These are phyloP conservation scores for Trichoderma sp. DNA, from an alignment of 2,329 filamentous ascomycete species.

Conservation along the genomic window DNA sequence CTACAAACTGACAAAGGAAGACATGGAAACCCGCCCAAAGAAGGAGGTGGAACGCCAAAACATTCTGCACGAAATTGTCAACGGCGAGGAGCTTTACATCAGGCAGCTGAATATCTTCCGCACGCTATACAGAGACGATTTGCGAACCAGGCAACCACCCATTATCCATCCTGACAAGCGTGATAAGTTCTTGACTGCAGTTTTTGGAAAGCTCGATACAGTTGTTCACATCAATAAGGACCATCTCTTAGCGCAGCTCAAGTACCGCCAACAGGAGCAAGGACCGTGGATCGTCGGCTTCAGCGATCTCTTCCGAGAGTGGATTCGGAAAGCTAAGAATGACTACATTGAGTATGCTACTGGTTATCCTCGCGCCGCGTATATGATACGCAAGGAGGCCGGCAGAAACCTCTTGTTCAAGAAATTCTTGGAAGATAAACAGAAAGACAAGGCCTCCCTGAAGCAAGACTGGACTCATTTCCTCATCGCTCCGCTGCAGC, in stretches of 20 bases:
- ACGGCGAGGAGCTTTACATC: slow-evolving; percentile 89
- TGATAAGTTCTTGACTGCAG: slow-evolving; percentile 76
- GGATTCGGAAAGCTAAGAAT: slow-evolving; percentile 89
- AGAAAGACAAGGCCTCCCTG: slow-evolving; percentile 75
- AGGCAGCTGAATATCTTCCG: slow-evolving; percentile 84
- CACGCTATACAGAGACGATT: slow-evolving; percentile 79
- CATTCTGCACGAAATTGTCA: slow-evolving; percentile 91
- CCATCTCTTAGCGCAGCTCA: slow-evolving; percentile 86
- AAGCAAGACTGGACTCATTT: slow-evolving; percentile 93
- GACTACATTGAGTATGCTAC: slow-evolving; percentile 93
- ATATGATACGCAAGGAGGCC: slow-evolving; percentile 79
- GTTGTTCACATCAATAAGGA: slow-evolving; percentile 93
- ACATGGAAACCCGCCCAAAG: slow-evolving; percentile 68
- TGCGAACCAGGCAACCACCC: slow-evolving; percentile 71
- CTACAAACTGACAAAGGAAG: slow-evolving; percentile 79
- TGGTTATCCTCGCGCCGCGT: slow-evolving; percentile 80
- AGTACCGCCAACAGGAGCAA: slow-evolving; percentile 95
- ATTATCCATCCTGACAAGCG: slow-evolving; percentile 79
- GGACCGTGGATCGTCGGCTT: slow-evolving; percentile 93
- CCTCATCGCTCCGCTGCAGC: slow-evolving; percentile 88
- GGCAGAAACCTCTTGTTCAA: slow-evolving; percentile 84
- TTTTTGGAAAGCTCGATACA: slow-evolving; percentile 88
- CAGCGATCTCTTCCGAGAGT: slow-evolving; percentile 96
- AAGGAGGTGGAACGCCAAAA: slow-evolving; percentile 95
- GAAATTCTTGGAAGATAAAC: slow-evolving; percentile 79